Percentiles rank a stretch among this genome's conserved stretches.
Conservation (phyloP, 176 grass and related monocot species). For the Triticum dicoccoides region DNA sequence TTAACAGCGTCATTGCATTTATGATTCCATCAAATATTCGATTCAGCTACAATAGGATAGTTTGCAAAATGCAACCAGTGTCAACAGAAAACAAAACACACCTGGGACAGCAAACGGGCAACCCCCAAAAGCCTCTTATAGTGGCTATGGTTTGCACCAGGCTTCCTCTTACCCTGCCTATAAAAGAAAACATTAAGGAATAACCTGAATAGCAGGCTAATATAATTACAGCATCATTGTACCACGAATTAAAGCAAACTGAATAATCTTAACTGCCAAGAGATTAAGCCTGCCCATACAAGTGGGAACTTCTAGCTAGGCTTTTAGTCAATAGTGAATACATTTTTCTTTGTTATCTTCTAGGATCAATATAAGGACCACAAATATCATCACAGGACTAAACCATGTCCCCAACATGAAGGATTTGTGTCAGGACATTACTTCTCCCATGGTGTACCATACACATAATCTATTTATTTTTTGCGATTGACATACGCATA, state of each 20-base stretch:
- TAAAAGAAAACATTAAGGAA: constrained; percentile 6
- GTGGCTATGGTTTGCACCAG: constrained; percentile 50
- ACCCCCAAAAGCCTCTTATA: constrained; percentile 74
- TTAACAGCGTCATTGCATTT: background rate
- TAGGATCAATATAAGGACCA: background rate
- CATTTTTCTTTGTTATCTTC: background rate
- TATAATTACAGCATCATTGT: background rate
- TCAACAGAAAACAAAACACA: constrained; percentile 18
- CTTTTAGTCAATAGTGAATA: background rate
- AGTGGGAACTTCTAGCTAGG: background rate
- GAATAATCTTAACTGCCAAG: background rate
- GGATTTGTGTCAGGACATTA: background rate
- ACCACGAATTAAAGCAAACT: background rate
- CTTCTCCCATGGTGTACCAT: background rate
- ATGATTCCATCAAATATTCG: background rate
- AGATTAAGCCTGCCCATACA: background rate
- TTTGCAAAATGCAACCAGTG: background rate
- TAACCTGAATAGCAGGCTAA: background rate
- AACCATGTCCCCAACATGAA: background rate
- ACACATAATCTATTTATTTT: no score
- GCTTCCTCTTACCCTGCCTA: constrained; percentile 54
- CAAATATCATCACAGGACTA: background rate
- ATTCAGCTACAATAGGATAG: background rate
- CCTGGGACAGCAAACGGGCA: constrained; percentile 78
- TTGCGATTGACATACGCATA: background rate